A percentile compares a stretch with the other conserved stretches of the same genome.
Conservation (phyloP, 148 eudicot genomes). For the Persicaria maculosa region DNA sequence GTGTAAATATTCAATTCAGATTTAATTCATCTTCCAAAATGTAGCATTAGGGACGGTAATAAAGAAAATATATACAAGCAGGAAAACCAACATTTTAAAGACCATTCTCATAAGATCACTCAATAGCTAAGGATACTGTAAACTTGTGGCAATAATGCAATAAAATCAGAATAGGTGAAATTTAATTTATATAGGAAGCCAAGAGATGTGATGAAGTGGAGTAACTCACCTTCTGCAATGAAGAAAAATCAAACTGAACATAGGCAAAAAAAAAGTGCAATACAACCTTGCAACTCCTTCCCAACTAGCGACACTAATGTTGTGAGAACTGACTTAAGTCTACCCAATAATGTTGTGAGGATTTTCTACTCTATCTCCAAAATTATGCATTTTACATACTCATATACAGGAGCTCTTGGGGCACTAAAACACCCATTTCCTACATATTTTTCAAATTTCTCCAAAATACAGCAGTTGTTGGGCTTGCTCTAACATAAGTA, state of each 20-base stretch:
- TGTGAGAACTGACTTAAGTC: no score
- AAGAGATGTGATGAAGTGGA: background rate
- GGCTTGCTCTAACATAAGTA: constrained; percentile 15
- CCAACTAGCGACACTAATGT: no score
- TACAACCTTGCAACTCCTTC: no score
- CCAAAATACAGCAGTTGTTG: no score
- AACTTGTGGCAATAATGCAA: background rate
- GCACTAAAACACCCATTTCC: no score
- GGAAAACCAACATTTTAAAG: background rate
- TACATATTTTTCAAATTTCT: no score
- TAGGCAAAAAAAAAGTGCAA: no score
- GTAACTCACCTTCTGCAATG: constrained; percentile 74
- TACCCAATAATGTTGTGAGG: no score
- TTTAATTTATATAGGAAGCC: background rate
- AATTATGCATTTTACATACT: no score
- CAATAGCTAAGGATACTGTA: background rate
- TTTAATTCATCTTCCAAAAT: no score
- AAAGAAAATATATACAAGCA: background rate
- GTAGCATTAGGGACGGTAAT: background rate
- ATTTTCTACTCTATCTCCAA: no score
- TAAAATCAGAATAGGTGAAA: background rate
- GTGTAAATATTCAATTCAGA: background rate
- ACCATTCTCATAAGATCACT: background rate
- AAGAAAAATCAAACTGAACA: constrained; percentile 94
- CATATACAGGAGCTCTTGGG: no score